Conservation (phyloP, 352 stramenopile genomes). For the Phytophthora kernoviae region DNA sequence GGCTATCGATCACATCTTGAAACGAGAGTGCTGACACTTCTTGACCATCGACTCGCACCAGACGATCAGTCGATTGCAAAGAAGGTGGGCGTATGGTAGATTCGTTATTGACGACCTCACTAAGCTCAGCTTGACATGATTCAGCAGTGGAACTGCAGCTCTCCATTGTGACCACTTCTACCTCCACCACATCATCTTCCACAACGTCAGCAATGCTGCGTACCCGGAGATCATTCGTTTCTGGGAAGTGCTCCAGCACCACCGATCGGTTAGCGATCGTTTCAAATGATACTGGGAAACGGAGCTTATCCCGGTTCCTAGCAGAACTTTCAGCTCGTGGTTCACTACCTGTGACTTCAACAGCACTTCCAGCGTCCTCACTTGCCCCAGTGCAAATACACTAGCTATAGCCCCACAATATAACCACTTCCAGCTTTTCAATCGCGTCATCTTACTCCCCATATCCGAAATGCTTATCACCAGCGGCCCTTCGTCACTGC, state of each 20-base stretch:
- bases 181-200: constrained; percentile 12
- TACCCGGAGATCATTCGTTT: constrained; percentile 30
- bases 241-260: constrained; percentile 27
- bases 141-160: constrained; percentile 10
- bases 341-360: neutral
- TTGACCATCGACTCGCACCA: constrained; percentile 55
- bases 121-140: constrained; percentile 7
- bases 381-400: constrained; percentile 1
- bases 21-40: constrained; percentile 49
- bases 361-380: neutral
- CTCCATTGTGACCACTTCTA: constrained; percentile 11
- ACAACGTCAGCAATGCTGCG: constrained; percentile 15
- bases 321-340: neutral
- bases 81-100: constrained; percentile 18
- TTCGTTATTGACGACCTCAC: constrained; percentile 10
- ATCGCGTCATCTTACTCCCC: neutral
- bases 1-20: constrained; percentile 47
- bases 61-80: constrained; percentile 42
- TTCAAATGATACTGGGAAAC: constrained; percentile 42
- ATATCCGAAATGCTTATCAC: constrained; percentile 21
- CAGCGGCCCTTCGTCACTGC: constrained; percentile 17
- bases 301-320: constrained; percentile 10
- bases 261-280: constrained; percentile 27
- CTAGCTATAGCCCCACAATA: constrained; percentile 4
- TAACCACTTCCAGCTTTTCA: neutral